Evolutionary conservation across 2,329 filamentous ascomycete species (phyloP).

Genomic region (Colletotrichum limetticola): DNA sequence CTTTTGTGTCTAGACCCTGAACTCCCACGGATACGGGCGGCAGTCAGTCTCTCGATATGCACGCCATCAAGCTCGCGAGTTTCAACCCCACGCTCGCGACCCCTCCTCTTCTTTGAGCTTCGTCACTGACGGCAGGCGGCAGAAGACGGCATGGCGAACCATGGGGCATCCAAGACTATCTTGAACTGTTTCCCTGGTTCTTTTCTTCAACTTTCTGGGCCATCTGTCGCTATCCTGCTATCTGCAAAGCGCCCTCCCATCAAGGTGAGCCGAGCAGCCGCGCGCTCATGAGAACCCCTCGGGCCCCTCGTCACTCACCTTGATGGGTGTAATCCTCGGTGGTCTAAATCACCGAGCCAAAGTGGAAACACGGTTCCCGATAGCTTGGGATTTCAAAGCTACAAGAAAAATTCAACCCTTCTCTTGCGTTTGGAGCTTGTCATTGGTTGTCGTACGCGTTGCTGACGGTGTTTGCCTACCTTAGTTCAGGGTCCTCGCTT

Average conservation of each 20-base stretch:
- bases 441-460: slow-evolving; percentile 10
- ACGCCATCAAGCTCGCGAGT: background rate
- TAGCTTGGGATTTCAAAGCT: background rate
- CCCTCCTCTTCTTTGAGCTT: background rate
- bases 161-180: background rate
- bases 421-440: background rate
- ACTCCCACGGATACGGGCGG: background rate
- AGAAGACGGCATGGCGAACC: background rate
- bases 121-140: background rate
- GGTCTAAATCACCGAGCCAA: background rate
- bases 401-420: background rate
- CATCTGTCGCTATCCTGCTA: background rate
- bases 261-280: background rate
- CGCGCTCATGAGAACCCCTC: background rate
- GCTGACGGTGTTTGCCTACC: background rate
- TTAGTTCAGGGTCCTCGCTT: background rate
- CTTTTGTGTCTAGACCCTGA: background rate
- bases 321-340: background rate
- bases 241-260: background rate
- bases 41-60: slow-evolving; percentile 15
- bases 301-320: background rate
- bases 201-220: background rate
- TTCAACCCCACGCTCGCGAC: slow-evolving; percentile 11
- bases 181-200: background rate
- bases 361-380: background rate